phyloP scores from a whole-genome alignment of 108 stramenopile species.

The Halocafeteria seosinensis region DNA sequence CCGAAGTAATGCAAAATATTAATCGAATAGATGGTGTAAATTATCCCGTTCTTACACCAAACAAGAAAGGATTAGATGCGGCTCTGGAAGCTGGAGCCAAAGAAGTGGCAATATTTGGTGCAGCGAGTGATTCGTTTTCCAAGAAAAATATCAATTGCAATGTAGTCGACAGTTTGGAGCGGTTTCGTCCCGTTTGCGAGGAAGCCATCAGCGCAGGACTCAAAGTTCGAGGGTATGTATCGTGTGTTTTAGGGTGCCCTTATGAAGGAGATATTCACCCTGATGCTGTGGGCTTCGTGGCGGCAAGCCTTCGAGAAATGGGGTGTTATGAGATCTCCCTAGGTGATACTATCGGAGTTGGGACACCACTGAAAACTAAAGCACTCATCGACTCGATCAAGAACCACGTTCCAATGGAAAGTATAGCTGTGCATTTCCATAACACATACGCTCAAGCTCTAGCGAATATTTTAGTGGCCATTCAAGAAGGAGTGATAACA shows the following conservation, averaged over 20 bases:
- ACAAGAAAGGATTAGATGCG: constrained; percentile 44
- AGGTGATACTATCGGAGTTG: constrained; percentile 69
- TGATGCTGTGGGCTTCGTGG: constrained; percentile 38
- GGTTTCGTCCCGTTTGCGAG: constrained; percentile 42
- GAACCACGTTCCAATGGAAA: constrained; percentile 9
- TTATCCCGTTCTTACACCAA: constrained; percentile 50
- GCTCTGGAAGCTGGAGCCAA: constrained; percentile 31
- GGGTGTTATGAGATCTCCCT: constrained; percentile 64
- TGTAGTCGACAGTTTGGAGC: constrained; percentile 53
- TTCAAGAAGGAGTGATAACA: constrained; percentile 44
- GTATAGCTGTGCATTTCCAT: constrained; percentile 67
- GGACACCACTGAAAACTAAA: constrained; percentile 37
- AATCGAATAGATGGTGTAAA: constrained; percentile 7
- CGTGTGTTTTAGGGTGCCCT: constrained; percentile 65
- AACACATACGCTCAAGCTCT: constrained; percentile 70
- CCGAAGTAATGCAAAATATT: constrained; percentile 36
- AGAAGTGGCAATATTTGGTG: constrained; percentile 64
- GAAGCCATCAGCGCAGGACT: constrained; percentile 25
- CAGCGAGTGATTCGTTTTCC: constrained; percentile 62
- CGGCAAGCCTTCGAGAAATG: constrained; percentile 44
- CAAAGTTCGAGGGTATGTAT: constrained; percentile 63
- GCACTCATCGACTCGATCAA: constrained; percentile 33
- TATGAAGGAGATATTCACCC: constrained; percentile 54
- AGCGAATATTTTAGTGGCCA: constrained; percentile 52
- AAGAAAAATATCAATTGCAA: constrained; percentile 60